Evolutionary conservation across 2,329 filamentous ascomycete species (phyloP), one percentile per base, ranked within the genome.

Genomic region (Aspergillus amoenus): DNA sequence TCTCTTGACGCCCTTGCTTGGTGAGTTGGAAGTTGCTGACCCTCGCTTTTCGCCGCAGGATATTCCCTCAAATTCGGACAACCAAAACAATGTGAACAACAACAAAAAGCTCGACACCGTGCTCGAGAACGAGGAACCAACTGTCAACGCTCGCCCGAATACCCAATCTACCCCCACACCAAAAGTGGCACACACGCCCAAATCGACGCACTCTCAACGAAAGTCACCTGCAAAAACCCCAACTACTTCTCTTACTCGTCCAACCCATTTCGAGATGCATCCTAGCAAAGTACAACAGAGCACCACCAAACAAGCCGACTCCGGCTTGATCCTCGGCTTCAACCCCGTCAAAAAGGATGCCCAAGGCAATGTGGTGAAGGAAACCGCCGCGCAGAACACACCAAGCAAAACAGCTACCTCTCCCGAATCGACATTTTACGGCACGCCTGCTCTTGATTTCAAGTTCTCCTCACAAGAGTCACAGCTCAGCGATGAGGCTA

Each of bases 251-350:
- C 82, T 86, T 5, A 78, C 88, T 64, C 88, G 89, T 76, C 89
- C 91, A 22, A 79, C 88, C 47, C 82, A 82, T 62, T 85, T 87
- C 58, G 92, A 96, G 72, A 97, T 97, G 93, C 93, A 97, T 71
- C 93, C 93, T 8, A 90, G 89, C 78, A 90, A 89, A 70, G 84
- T 86, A 56, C 91, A 94, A 56, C 82, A 84, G 53, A 88, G 82
- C 62, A 93, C 89, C 21, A 88, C 86, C 60, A 90, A 89, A 53
- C 80, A 90, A 44, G 84, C 88, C 2, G 92, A 94, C 24, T 91
- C 92, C 11, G 91, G 89, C 5, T 80, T 94, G 43, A 85, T 89
- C 68, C 82, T 96, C 21, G 93, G 93, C 15, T 96, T 97, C 74
- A 84, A 85, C 58, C 88, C 90, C 63, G 87, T 94, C 71, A 85